Evolutionary conservation across 257 asterid genomes (phyloP).

Genomic region (Nicotiana paniculata): DNA sequence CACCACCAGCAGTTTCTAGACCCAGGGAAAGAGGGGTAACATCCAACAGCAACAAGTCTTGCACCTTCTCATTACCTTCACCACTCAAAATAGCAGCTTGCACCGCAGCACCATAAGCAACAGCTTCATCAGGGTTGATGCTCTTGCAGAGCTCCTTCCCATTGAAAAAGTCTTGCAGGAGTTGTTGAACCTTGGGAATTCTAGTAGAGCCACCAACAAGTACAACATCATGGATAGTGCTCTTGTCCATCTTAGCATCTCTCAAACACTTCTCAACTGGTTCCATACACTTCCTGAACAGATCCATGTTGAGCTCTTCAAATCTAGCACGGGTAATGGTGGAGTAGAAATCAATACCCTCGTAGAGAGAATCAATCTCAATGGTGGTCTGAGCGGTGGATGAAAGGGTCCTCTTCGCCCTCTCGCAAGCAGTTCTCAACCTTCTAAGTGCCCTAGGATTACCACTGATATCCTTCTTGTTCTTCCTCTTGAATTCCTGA

Average conservation of each 20-base stretch:
- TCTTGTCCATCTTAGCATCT: slow-evolving; percentile 38
- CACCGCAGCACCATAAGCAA: slow-evolving; percentile 83
- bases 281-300: slow-evolving; percentile 36
- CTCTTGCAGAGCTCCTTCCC: slow-evolving; percentile 92
- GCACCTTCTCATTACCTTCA: slow-evolving; percentile 83
- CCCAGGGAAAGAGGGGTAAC: slow-evolving; percentile 84
- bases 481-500: slow-evolving; percentile 10
- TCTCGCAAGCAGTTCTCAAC: slow-evolving; percentile 35
- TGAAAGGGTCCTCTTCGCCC: slow-evolving; percentile 34
- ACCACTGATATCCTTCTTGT: slow-evolving; percentile 15
- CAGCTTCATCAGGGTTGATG: slow-evolving; percentile 80
- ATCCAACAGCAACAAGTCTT: slow-evolving; percentile 60
- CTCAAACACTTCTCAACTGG: slow-evolving; percentile 32
- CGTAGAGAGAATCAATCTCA: slow-evolving; percentile 32
- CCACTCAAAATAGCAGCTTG: slow-evolving; percentile 85
- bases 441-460: slow-evolving; percentile 27
- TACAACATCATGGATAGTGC: slow-evolving; percentile 29
- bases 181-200: slow-evolving; percentile 36
- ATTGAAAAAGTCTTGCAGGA: slow-evolving; percentile 67
- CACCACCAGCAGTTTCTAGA: slow-evolving; percentile 82
- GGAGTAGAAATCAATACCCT: slow-evolving; percentile 36
- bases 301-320: slow-evolving; percentile 36
- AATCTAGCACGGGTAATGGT: slow-evolving; percentile 39
- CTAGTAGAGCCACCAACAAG: slow-evolving; percentile 38
- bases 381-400: slow-evolving; percentile 36